phyloP scores from a whole-genome alignment of 768 basidiomycete genomes.

The Xerocomellus intermedius region DNA sequence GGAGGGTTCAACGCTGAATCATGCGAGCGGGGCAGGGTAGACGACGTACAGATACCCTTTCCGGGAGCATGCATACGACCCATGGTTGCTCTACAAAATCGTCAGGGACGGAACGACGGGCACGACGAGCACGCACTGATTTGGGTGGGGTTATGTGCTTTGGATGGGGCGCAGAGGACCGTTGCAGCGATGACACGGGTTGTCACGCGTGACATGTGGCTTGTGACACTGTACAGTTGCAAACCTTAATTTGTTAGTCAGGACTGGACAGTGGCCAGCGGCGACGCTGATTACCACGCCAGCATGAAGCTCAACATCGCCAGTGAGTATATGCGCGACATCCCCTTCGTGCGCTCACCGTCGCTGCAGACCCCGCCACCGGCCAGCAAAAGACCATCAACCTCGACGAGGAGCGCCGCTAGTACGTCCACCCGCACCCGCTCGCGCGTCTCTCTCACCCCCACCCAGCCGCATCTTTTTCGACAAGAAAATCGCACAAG shows the following conservation, averaged over 20 bases:
- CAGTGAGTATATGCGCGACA: conserved; percentile 51
- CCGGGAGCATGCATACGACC: conserved; percentile 99
- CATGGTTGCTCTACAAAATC: conserved; percentile 52
- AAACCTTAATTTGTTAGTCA: conserved; percentile 52
- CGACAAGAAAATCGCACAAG: conserved; percentile 96
- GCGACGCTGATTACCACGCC: conserved; percentile 3
- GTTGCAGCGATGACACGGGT: conserved; percentile 22
- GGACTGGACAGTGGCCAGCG: no score
- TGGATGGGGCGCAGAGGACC: not conserved
- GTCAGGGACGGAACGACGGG: conserved; percentile 13
- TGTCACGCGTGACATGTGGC: conserved; percentile 35
- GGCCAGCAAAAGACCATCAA: conserved; percentile 97
- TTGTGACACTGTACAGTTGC: conserved; percentile 54
- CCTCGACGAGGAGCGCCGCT: conserved; percentile 87
- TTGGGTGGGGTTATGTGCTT: conserved; percentile 15
- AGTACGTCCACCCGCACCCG: conserved; percentile 42
- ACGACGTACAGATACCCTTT: conserved; percentile 94
- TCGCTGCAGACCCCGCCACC: conserved; percentile 80
- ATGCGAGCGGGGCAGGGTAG: not conserved
- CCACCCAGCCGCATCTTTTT: conserved; percentile 81
- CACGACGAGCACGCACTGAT: conserved; percentile 35
- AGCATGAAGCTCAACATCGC: conserved; percentile 99
- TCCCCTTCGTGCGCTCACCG: conserved; percentile 11
- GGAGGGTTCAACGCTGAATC: conserved; percentile 37
- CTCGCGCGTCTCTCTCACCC: not conserved